Conservation (phyloP, 805 yeast species). For the Helenozyma rhizophorensis region DNA sequence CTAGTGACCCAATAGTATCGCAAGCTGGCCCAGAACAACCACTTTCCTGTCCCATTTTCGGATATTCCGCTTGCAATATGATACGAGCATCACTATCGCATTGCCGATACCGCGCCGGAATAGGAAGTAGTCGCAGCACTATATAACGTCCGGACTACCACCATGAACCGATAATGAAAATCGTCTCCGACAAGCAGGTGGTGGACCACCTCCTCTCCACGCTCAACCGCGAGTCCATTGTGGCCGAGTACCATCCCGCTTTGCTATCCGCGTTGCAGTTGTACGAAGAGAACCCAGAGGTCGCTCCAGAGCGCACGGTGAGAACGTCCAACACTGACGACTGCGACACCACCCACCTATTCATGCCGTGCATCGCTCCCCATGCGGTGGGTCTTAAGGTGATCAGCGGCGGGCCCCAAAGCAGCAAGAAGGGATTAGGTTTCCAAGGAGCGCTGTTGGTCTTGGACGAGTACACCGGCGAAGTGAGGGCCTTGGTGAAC, state of each 20-base stretch:
- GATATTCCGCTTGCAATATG: too few relatives aligned
- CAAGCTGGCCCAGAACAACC: too few relatives aligned
- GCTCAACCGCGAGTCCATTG: conserved; percentile 22
- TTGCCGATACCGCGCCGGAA: too few relatives aligned
- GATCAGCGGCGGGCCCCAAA: conserved; percentile 47
- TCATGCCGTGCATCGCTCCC: conserved; percentile 62
- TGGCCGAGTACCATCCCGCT: conserved; percentile 29
- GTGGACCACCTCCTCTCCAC: conserved; percentile 22
- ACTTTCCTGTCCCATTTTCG: too few relatives aligned
- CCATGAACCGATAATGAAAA: conserved; percentile 19
- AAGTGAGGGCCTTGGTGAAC: conserved; percentile 48
- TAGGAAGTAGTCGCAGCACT: too few relatives aligned
- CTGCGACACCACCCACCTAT: conserved; percentile 45
- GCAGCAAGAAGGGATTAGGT: conserved; percentile 37
- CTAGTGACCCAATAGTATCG: too few relatives aligned
- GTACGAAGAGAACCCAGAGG: conserved; percentile 42
- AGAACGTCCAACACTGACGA: conserved; percentile 27
- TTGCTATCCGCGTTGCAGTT: conserved; percentile 34
- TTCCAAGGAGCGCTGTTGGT: conserved; percentile 55
- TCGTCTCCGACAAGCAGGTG: conserved; percentile 28
- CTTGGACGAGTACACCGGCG: conserved; percentile 48
- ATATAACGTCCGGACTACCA: too few relatives aligned
- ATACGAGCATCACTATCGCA: too few relatives aligned
- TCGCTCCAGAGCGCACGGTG: conserved; percentile 52
- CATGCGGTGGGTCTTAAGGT: conserved; percentile 55